phyloP scores from a whole-genome alignment of 2,329 filamentous ascomycete species.

The Cercospora janseana region DNA sequence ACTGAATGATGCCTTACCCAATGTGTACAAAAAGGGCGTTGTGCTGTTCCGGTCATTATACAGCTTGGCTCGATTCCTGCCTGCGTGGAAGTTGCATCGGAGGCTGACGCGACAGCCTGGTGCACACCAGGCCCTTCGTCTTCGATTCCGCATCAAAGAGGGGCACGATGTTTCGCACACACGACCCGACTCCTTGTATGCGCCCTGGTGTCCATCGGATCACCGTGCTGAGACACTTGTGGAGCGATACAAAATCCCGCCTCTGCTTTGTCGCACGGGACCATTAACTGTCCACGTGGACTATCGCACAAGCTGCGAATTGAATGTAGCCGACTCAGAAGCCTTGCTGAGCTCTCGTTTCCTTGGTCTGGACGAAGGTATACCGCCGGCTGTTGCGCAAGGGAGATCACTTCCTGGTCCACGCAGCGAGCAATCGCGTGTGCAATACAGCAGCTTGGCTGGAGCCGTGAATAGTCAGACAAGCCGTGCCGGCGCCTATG shows the following conservation, averaged over 20 bases:
- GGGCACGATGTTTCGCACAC: constrained; percentile 50
- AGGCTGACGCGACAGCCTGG: constrained; percentile 67
- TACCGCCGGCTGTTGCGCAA: constrained; percentile 21
- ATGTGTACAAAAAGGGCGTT: constrained; percentile 95
- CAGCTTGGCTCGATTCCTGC: constrained; percentile 75
- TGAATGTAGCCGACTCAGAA: constrained; percentile 88
- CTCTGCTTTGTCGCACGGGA: constrained; percentile 82
- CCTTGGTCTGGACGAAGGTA: constrained; percentile 75
- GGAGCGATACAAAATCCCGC: constrained; percentile 75
- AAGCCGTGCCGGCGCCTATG: constrained; percentile 33
- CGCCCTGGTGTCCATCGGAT: constrained; percentile 65
- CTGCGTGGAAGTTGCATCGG: constrained; percentile 81
- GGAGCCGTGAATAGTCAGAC: constrained; percentile 19
- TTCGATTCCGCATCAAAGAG: constrained; percentile 76
- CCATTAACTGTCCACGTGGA: constrained; percentile 76
- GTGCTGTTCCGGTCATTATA: constrained; percentile 90
- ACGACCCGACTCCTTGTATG: constrained; percentile 66
- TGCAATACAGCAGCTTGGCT: constrained; percentile 29
- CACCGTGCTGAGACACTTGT: constrained; percentile 53
- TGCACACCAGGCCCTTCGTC: constrained; percentile 61
- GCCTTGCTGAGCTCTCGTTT: constrained; percentile 88
- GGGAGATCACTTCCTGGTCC: constrained; percentile 38
- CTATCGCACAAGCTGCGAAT: constrained; percentile 85
- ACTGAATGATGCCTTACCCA: constrained; percentile 65
- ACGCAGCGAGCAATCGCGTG: constrained; percentile 47